Percentiles rank a stretch among this genome's conserved stretches.
These are phyloP conservation scores for Penicillium aurantiogriseum DNA, from an alignment of 2,329 filamentous ascomycete species.

Conservation along the genomic window DNA sequence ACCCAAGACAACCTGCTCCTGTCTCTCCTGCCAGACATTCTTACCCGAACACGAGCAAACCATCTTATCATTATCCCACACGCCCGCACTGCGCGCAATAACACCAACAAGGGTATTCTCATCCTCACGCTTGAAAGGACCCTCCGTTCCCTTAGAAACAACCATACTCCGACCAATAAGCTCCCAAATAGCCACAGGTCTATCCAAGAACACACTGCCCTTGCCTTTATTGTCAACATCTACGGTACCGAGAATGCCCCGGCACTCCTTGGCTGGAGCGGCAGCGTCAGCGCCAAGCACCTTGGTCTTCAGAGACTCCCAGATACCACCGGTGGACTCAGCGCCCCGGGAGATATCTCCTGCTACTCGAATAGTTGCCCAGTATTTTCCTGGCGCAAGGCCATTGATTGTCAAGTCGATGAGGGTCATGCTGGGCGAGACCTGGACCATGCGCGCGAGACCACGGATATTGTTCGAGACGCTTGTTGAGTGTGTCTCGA, in stretches of 20 bases:
- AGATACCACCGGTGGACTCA: constrained; percentile 78
- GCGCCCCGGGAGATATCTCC: constrained; percentile 84
- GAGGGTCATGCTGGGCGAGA: constrained; percentile 72
- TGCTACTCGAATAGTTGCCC: constrained; percentile 78
- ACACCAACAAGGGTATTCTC: constrained; percentile 86
- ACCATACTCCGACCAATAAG: constrained; percentile 92
- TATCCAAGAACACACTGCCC: constrained; percentile 78
- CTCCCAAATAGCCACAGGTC: constrained; percentile 87
- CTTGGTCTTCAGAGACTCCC: constrained; percentile 57
- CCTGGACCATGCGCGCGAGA: constrained; percentile 89
- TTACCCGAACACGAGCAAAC: constrained; percentile 98
- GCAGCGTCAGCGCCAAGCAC: constrained; percentile 33
- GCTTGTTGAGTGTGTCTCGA: constrained; percentile 72
- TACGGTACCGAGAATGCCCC: constrained; percentile 71
- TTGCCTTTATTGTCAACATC: constrained; percentile 72
- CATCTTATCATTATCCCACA: constrained; percentile 98
- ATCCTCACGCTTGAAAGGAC: constrained; percentile 67
- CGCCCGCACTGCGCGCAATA: constrained; percentile 91
- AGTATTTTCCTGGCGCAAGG: constrained; percentile 75
- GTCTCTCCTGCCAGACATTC: constrained; percentile 95
- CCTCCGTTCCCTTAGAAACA: constrained; percentile 67
- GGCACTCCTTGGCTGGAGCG: constrained; percentile 39
- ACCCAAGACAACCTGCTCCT: constrained; percentile 82
- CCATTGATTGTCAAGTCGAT: constrained; percentile 86
- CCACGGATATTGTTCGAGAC: constrained; percentile 73